Conservation (phyloP, 2,329 filamentous ascomycete species). For the Fusarium azukiicola region DNA sequence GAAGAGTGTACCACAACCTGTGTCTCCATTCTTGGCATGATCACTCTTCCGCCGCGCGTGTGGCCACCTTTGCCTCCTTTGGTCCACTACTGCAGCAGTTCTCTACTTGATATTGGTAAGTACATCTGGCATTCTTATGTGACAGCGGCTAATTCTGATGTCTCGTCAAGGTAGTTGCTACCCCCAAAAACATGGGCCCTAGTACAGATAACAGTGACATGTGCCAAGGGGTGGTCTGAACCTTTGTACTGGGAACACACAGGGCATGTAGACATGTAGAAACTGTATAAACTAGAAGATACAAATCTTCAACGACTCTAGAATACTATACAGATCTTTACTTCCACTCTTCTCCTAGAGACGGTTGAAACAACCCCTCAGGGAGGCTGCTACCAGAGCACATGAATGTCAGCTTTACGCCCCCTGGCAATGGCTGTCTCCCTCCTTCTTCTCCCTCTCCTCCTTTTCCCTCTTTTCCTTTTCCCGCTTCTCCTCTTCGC, state of each 20-base stretch:
- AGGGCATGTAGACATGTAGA: no score
- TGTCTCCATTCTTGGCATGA: no score
- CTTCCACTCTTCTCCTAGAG: background rate
- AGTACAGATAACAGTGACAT: background rate
- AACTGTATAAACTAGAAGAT: no score
- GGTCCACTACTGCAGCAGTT: background rate
- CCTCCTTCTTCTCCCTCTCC: background rate
- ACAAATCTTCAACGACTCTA: background rate
- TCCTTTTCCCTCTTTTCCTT: background rate
- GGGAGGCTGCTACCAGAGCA: background rate
- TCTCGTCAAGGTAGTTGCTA: background rate
- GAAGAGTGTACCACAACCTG: no score
- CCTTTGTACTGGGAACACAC: no score
- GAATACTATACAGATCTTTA: no score
- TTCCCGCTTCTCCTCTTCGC: background rate
- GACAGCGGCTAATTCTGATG: background rate
- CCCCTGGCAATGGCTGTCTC: no score
- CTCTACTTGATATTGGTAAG: background rate
- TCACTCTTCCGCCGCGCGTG: background rate
- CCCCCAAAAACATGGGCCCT: background rate
- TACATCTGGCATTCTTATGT: background rate
- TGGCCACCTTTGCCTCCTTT: slow-evolving; percentile 1
- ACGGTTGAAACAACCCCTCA: no score
- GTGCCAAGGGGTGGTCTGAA: background rate
- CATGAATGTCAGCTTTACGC: background rate